Evolutionary conservation across 805 yeast genomes (phyloP).

Genomic region (Wickerhamiella dianesei): DNA sequence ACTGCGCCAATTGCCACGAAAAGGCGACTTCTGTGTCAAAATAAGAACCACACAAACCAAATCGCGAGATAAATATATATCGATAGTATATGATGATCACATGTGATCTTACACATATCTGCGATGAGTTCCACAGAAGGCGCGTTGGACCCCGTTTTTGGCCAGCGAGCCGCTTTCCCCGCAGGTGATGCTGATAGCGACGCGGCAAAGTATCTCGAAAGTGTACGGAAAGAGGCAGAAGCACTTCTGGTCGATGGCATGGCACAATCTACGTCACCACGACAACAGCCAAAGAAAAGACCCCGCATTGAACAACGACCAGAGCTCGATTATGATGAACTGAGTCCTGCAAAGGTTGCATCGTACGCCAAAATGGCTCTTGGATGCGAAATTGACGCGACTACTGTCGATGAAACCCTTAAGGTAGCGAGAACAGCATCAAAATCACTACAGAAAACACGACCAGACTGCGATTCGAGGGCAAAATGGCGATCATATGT

Average conservation of each 20-base stretch:
- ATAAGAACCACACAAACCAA: too few relatives aligned
- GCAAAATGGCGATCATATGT: slow-evolving; percentile 33
- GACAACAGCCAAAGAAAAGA: not conserved
- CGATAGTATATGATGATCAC: too few relatives aligned
- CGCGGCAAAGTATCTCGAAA: slow-evolving; percentile 5
- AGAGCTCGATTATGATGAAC: not conserved
- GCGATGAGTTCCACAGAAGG: slow-evolving; percentile 6
- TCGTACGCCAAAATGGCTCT: not conserved
- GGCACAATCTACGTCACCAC: not conserved
- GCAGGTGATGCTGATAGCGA: slow-evolving; percentile 3
- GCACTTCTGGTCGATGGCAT: not conserved
- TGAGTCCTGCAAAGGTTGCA: not conserved
- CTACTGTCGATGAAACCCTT: slow-evolving; percentile 20
- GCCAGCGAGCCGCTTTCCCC: slow-evolving; percentile 25
- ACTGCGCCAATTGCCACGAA: too few relatives aligned
- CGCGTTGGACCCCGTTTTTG: slow-evolving; percentile 19
- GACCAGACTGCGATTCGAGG: slow-evolving; percentile 2
- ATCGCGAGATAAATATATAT: too few relatives aligned
- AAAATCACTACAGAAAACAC: too few relatives aligned
- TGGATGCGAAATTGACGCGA: not conserved
- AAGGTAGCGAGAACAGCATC: not conserved
- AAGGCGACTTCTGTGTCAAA: too few relatives aligned
- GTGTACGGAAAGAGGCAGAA: slow-evolving; percentile 13
- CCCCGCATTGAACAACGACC: not conserved
- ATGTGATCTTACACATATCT: not conserved